Evolutionary conservation across 352 stramenopile genomes (phyloP).

Genomic region (Peronospora destructor): DNA sequence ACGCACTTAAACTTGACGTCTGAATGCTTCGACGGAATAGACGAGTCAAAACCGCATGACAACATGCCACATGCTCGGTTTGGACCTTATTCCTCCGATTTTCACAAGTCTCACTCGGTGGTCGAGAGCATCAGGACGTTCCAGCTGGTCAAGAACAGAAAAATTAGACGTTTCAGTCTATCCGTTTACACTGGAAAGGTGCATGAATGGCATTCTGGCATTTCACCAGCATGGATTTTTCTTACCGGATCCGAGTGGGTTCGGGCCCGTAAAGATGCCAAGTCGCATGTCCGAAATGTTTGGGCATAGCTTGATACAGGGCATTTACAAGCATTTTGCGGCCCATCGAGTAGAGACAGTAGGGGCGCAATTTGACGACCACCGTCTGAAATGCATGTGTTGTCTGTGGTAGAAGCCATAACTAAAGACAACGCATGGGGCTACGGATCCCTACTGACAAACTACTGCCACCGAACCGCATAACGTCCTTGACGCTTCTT

Average conservation of each 20-base stretch:
- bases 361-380: slow-evolving; percentile 14
- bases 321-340: slow-evolving; percentile 14
- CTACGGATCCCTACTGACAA: slow-evolving; percentile 8
- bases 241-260: slow-evolving; percentile 22
- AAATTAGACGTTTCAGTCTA: slow-evolving; percentile 28
- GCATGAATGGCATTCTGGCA: no score
- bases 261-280: slow-evolving; percentile 25
- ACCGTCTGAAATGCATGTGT: slow-evolving; percentile 1
- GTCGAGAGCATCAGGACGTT: slow-evolving; percentile 2
- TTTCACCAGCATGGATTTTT: no score
- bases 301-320: slow-evolving; percentile 8
- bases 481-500: neutral
- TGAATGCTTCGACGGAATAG: slow-evolving; percentile 10
- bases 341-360: slow-evolving; percentile 7
- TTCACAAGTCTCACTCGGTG: neutral
- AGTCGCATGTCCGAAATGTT: slow-evolving; percentile 1
- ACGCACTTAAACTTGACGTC: slow-evolving; percentile 16
- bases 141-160: neutral
- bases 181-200: no score
- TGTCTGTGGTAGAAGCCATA: slow-evolving; percentile 6
- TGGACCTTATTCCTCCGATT: neutral
- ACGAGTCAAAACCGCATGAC: slow-evolving; percentile 15
- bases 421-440: slow-evolving; percentile 10
- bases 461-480: slow-evolving; percentile 1
- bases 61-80: slow-evolving; percentile 1